These are phyloP conservation scores for Mycena vitilis DNA, from an alignment of 768 basidiomycete genomes.

Conservation along the genomic window DNA sequence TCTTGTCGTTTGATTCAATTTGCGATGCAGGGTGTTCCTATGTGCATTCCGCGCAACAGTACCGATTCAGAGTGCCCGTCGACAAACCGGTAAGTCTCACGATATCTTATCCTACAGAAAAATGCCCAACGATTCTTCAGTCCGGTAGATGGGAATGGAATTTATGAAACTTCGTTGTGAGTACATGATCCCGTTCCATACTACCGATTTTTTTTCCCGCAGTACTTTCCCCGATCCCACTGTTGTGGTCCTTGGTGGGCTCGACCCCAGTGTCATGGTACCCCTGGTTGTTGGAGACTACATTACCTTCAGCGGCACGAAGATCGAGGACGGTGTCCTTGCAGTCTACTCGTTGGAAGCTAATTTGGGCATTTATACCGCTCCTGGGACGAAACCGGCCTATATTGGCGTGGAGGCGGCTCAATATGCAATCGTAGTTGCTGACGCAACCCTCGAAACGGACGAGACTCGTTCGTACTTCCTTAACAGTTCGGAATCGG, in stretches of 20 bases:
- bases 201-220: neutral
- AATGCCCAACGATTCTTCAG: too few relatives aligned
- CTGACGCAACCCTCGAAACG: neutral
- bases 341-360: constrained; percentile 36
- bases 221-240: constrained; percentile 30
- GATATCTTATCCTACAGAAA: too few relatives aligned
- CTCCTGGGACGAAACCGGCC: constrained; percentile 33
- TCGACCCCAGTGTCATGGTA: constrained; percentile 9
- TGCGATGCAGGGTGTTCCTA: constrained; percentile 12
- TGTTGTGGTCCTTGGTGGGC: neutral
- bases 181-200: neutral
- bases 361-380: constrained; percentile 37
- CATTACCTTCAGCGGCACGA: constrained; percentile 30
- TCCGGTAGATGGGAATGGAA: neutral
- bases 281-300: constrained; percentile 23
- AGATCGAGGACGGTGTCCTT: constrained; percentile 23
- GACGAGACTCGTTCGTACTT: constrained; percentile 8
- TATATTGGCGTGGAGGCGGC: constrained; percentile 34
- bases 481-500: neutral
- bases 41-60: constrained; percentile 31
- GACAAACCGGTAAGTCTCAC: constrained; percentile 5
- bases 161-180: neutral
- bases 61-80: constrained; percentile 17
- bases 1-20: neutral
- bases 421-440: neutral